Evolutionary conservation across 768 basidiomycete species (phyloP), one percentile per base, ranked within the genome.

Genomic region (Tricholoma furcatifolium): DNA sequence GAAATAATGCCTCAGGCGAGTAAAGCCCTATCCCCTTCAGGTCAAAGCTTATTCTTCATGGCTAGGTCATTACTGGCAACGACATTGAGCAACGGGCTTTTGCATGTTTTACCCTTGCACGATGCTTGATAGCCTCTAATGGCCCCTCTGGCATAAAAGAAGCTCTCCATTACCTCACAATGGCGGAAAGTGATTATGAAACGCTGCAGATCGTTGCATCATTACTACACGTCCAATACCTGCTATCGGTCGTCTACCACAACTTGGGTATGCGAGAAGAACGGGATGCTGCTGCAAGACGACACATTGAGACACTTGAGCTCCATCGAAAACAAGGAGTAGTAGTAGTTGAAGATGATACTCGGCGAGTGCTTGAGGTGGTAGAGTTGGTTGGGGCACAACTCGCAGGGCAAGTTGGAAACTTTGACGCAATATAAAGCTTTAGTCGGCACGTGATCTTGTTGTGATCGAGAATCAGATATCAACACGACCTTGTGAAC

Each of bases 1-100:
- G 90, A 88, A 54, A 82, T 92, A 42, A 79, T 93, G 75, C 91
- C 91, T 18, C 91, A 93, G 72, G 91, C 87, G 53, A 54, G 72
- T 58, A 17, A 23, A 35, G 27, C 15, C 60, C 24, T 0, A 38
- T 23, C 8, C 23, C 10, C 6, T 9, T 35, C 17, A 17, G 24
- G 36, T 24, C 43, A 46, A 36, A 6, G 43, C 51, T 52, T 11
- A 44, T 31, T 21, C 10, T 50, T 23, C 2, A 24, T 18, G n/a
- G 15, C 2, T 56, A 91, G 89, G 69, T 92, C 32, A 82, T 91
- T 41, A 72, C 71, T 47, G 91, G 88, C 4, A 77, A 82, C 45
- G 88, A 93, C 57, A 61, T 87, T 12, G 91, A 93, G 63, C 85
- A 84, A 52, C 80, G 89, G 43, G 91, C 85, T 12, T 78, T 88